These are phyloP conservation scores for Martiniozyma abietophila DNA, from an alignment of 805 yeast species.

Conservation along the genomic window DNA sequence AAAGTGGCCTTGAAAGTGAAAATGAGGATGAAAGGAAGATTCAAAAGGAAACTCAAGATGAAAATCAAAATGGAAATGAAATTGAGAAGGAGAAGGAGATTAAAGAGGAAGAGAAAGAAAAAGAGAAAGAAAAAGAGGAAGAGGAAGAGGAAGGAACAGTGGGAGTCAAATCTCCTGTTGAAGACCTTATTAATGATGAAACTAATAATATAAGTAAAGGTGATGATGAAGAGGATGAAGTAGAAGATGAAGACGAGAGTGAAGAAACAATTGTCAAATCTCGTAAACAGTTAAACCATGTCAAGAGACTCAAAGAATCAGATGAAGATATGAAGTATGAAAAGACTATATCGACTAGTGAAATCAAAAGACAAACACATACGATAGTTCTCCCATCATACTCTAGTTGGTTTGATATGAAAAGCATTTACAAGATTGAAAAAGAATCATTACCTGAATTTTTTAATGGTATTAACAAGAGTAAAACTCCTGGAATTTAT, in stretches of 20 bases:
- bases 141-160: slow-evolving; percentile 11
- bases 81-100: slow-evolving; percentile 1
- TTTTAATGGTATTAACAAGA: slow-evolving; percentile 49
- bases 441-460: slow-evolving; percentile 81
- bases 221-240: slow-evolving; percentile 2
- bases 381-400: slow-evolving; percentile 82
- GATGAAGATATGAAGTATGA: too few relatives aligned
- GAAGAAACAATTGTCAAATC: too few relatives aligned
- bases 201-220: slow-evolving; percentile 5
- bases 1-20: too few relatives aligned
- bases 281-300: too few relatives aligned
- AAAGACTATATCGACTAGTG: slow-evolving; percentile 10
- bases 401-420: slow-evolving; percentile 75
- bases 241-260: not conserved
- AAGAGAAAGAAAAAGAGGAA: slow-evolving; percentile 2
- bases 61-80: too few relatives aligned
- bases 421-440: slow-evolving; percentile 67
- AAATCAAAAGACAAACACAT: slow-evolving; percentile 52
- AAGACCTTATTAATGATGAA: too few relatives aligned
- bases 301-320: too few relatives aligned
- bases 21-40: too few relatives aligned
- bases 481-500: slow-evolving; percentile 77
- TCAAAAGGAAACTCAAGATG: too few relatives aligned
- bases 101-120: slow-evolving; percentile 1
- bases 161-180: too few relatives aligned